Evolutionary conservation across 2,329 filamentous ascomycete species (phyloP), one percentile per base, ranked within the genome.

Genomic region (Chrysoporthe deuterocubensis): DNA sequence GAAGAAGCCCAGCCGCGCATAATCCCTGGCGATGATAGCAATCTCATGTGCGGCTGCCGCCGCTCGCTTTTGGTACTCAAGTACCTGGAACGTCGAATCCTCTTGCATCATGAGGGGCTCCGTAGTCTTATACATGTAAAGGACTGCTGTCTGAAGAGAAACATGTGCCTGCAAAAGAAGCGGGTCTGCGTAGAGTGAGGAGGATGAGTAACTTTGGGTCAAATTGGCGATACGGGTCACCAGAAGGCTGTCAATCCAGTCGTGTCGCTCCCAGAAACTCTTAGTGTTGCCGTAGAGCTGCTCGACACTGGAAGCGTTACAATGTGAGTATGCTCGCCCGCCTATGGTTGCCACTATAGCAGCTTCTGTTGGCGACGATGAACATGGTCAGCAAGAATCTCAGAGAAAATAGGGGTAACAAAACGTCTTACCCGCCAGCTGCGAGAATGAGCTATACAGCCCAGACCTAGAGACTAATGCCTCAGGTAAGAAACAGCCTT

Each of bases 81-180:
- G 50, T 5, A 54, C 50, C 50, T 54, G 50, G 32, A 54, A 54
- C 1, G 50, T 54, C 11, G 50, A 54, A 34, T 54, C 50, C 21
- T 54, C 50, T 13, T 54, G 50, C 50, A 54, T 54, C 50, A 54
- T 54, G 26, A 54, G 50, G 7, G 50, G 50, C 26, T 54, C 50
- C 32, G 50, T 54, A 21, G 13, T 34, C 32, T 54, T 54, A 21
- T 54, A 54, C 50, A 54, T 54, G 50, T 54, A 54, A 54, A 54
- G 50, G 26, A 54, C 21, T 26, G 21, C 50, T 13, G 50, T 54
- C 50, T 54, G 50, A 34, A 54, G 50, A 54, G 50, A 54, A 2
- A 54, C 50, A 54, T 54, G 50, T 13, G 50, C 50, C 14, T 54
- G 50, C 4, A 54, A 26, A 8, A 54, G 50, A 1, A 54, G 50